These are phyloP conservation scores for Erythrobasidium hasegawianum DNA, from an alignment of 1,284 basidiomycete species.

Conservation along the genomic window DNA sequence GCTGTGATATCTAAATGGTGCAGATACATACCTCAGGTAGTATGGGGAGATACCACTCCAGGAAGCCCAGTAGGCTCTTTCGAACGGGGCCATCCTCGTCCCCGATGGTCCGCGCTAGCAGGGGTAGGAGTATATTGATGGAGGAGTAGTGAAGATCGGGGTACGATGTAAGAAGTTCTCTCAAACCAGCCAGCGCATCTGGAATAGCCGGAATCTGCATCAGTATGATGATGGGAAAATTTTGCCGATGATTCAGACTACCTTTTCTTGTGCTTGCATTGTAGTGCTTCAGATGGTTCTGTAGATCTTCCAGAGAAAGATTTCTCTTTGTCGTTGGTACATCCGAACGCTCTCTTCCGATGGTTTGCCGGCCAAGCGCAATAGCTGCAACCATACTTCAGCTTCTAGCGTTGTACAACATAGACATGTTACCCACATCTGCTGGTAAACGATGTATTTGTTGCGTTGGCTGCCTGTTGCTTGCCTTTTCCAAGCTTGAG, in stretches of 20 bases:
- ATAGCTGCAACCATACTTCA: slow-evolving; percentile 60
- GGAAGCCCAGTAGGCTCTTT: slow-evolving; percentile 51
- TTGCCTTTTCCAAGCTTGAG: slow-evolving; percentile 93
- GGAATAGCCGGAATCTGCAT: slow-evolving; percentile 5
- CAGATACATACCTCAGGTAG: slow-evolving; percentile 57
- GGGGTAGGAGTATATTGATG: slow-evolving; percentile 63
- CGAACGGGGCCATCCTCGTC: slow-evolving; percentile 63
- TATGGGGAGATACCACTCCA: slow-evolving; percentile 68
- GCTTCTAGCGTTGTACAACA: slow-evolving; percentile 1
- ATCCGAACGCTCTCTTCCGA: slow-evolving; percentile 55
- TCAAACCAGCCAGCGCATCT: slow-evolving; percentile 78
- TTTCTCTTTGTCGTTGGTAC: slow-evolving; percentile 70
- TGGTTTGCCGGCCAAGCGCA: slow-evolving; percentile 76
- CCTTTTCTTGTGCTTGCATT: slow-evolving; percentile 70
- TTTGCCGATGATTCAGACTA: slow-evolving; percentile 42
- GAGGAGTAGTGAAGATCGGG: slow-evolving; percentile 59
- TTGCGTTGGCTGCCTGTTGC: slow-evolving; percentile 70
- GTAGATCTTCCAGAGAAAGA: slow-evolving; percentile 72
- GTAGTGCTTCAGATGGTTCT: slow-evolving; percentile 77
- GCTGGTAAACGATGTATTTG: slow-evolving; percentile 77
- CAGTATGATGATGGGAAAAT: background rate
- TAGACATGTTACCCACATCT: background rate
- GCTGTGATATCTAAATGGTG: background rate
- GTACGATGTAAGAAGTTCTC: slow-evolving; percentile 70
- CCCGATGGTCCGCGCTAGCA: slow-evolving; percentile 66